Evolutionary conservation across 1,139 yeast species (phyloP).

Genomic region (Zygosaccharomyces sapae): DNA sequence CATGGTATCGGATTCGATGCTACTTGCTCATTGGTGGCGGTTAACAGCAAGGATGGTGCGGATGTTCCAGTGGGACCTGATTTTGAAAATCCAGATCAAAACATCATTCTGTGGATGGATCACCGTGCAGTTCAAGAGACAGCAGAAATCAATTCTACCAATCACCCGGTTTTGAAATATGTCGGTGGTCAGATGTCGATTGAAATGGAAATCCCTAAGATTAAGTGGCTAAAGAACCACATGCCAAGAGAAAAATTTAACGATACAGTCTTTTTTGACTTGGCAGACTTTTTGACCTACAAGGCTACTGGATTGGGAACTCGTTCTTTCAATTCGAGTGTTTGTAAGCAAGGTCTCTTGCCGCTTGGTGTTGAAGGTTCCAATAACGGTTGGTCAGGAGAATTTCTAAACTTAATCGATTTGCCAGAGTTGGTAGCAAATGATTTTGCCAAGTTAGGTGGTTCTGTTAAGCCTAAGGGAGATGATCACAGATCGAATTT

Average conservation of each 20-base stretch:
- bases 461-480: slow-evolving; percentile 48
- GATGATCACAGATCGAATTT: slow-evolving; percentile 44
- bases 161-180: slow-evolving; percentile 73
- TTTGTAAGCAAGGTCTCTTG: slow-evolving; percentile 92
- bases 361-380: slow-evolving; percentile 89
- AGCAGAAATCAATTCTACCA: slow-evolving; percentile 69
- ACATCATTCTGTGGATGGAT: slow-evolving; percentile 96
- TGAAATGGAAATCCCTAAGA: slow-evolving; percentile 97
- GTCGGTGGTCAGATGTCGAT: slow-evolving; percentile 98
- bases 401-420: slow-evolving; percentile 63
- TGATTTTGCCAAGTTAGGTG: slow-evolving; percentile 77
- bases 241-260: slow-evolving; percentile 58
- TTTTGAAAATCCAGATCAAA: slow-evolving; percentile 65
- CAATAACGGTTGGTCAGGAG: slow-evolving; percentile 82
- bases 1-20: slow-evolving; percentile 95
- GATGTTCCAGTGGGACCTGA: slow-evolving; percentile 96
- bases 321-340: slow-evolving; percentile 83
- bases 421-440: slow-evolving; percentile 74
- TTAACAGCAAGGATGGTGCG: slow-evolving; percentile 57
- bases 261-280: slow-evolving; percentile 79
- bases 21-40: slow-evolving; percentile 87
- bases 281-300: slow-evolving; percentile 86
- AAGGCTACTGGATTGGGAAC: slow-evolving; percentile 85
- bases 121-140: slow-evolving; percentile 94
- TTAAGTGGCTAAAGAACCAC: slow-evolving; percentile 90